Percentiles rank a stretch among this genome's conserved stretches.
These are phyloP conservation scores for Boletus sp. DNA, from an alignment of 768 basidiomycete species.

Conservation along the genomic window DNA sequence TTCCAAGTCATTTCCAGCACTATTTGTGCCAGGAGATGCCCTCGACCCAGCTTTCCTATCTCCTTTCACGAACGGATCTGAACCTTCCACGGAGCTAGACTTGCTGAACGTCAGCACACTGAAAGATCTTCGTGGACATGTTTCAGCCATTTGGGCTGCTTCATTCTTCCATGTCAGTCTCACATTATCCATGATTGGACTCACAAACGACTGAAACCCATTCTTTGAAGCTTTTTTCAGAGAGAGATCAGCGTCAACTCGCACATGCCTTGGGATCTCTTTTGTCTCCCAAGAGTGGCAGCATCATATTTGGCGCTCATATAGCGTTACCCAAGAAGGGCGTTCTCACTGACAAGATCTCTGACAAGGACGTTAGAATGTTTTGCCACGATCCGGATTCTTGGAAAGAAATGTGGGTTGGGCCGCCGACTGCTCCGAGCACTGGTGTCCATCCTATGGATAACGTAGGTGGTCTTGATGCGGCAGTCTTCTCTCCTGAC, in stretches of 20 bases:
- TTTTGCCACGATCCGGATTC: constrained; percentile 29
- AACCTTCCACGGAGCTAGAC: constrained; percentile 19
- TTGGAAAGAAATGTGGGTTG: constrained; percentile 30
- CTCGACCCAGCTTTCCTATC: constrained; percentile 47
- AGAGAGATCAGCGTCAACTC: constrained; percentile 23
- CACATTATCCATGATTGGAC: constrained; percentile 11
- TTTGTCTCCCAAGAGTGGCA: constrained; percentile 28
- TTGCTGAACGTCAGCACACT: constrained; percentile 39
- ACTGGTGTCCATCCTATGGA: neutral
- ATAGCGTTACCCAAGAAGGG: constrained; percentile 14
- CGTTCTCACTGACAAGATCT: neutral
- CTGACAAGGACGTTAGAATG: constrained; percentile 7
- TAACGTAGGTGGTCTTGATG: neutral
- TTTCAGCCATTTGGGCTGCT: constrained; percentile 49
- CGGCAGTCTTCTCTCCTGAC: constrained; percentile 28
- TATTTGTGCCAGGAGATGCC: constrained; percentile 55
- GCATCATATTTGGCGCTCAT: constrained; percentile 33
- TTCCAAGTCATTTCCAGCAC: constrained; percentile 49
- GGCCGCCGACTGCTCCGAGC: neutral
- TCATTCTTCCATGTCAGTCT: constrained; percentile 42
- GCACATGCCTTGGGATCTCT: constrained; percentile 27
- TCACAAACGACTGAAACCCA: constrained; percentile 26
- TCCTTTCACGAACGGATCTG: constrained; percentile 22
- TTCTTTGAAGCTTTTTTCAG: constrained; percentile 25
- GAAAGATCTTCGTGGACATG: constrained; percentile 43